Conservation (phyloP, 129 eudicot genomes). For the Tagetes erecta region DNA sequence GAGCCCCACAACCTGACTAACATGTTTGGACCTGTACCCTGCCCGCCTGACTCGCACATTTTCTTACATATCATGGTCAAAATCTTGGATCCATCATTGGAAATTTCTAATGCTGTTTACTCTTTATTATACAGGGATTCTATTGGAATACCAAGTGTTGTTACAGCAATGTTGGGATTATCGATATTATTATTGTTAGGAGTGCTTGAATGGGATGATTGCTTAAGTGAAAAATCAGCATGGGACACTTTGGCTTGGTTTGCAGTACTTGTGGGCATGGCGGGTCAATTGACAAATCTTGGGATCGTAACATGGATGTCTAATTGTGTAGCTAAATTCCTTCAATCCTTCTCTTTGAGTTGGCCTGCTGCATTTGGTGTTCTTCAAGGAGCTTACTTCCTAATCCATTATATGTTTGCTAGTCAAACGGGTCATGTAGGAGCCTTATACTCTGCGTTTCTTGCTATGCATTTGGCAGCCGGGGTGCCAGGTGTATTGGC, state of each 20-base stretch:
- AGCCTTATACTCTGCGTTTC: conserved; percentile 88
- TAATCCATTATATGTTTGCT: conserved; percentile 90
- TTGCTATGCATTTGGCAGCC: conserved; percentile 86
- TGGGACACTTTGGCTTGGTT: conserved; percentile 98
- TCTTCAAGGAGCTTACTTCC: conserved; percentile 83
- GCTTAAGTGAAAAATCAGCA: conserved; percentile 92
- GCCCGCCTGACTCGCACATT: neutral
- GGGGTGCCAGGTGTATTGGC: conserved; percentile 89
- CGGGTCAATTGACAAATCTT: conserved; percentile 80
- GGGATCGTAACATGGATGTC: conserved; percentile 95
- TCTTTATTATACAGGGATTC: conserved; percentile 53
- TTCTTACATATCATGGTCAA: neutral
- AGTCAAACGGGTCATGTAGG: conserved; percentile 98
- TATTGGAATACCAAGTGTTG: conserved; percentile 87
- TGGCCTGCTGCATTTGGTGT: conserved; percentile 91
- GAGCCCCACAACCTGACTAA: neutral
- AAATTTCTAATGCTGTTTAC: conserved; percentile 15
- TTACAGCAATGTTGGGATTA: conserved; percentile 95
- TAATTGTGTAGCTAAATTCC: conserved; percentile 66
- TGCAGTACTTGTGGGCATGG: conserved; percentile 97
- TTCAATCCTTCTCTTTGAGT: conserved; percentile 71
- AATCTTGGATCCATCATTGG: neutral
- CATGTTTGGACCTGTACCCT: neutral
- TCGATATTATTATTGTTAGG: conserved; percentile 76
- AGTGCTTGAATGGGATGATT: conserved; percentile 90